Evolutionary conservation across 179 eudicot species (phyloP).

Genomic region (Monotropa hypopitys): DNA sequence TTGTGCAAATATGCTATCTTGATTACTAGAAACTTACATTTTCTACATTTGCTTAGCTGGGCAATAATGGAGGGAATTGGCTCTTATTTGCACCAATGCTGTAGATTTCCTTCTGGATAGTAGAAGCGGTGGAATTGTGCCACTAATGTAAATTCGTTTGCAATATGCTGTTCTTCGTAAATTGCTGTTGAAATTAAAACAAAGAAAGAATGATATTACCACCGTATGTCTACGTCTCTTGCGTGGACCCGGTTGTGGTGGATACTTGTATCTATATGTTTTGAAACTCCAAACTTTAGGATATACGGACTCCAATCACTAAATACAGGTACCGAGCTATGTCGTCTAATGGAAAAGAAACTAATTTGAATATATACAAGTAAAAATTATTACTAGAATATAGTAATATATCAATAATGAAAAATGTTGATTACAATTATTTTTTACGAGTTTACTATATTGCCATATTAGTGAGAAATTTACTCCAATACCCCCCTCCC

Average conservation of each 20-base stretch:
- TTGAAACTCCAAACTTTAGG: background rate
- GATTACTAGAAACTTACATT: background rate
- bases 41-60: background rate
- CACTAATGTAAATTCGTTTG: background rate
- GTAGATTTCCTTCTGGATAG: background rate
- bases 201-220: background rate
- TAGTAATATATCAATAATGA: background rate
- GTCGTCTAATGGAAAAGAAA: background rate
- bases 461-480: background rate
- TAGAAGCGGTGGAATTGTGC: background rate
- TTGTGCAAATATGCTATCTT: background rate
- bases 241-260: background rate
- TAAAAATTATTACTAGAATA: background rate
- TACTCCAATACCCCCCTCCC: background rate
- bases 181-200: background rate
- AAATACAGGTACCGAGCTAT: background rate
- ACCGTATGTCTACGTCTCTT: background rate
- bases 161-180: background rate
- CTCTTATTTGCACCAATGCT: background rate
- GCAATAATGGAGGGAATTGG: background rate
- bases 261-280: background rate
- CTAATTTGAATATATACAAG: background rate
- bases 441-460: background rate
- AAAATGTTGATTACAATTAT: background rate
- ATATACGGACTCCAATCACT: background rate